Conservation (phyloP, 352 stramenopile genomes). For the Globisporangium abappressorium region DNA sequence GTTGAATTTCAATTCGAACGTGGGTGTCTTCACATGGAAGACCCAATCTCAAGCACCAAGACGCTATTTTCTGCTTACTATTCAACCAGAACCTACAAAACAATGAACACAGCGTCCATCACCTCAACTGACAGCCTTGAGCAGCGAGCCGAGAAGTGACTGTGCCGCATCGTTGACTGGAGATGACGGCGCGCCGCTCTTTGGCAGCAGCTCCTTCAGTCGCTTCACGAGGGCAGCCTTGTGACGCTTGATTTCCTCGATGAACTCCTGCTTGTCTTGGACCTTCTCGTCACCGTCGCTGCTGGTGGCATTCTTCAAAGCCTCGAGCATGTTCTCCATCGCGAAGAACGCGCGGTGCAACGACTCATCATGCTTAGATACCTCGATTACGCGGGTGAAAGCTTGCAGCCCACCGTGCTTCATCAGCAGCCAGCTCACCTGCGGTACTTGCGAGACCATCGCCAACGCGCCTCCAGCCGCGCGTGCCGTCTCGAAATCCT, state of each 20-base stretch:
- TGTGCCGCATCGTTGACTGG: slow-evolving; percentile 48
- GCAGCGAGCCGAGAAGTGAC: slow-evolving; percentile 45
- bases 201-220: slow-evolving; percentile 29
- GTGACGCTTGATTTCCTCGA: slow-evolving; percentile 35
- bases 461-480: slow-evolving; percentile 92
- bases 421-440: slow-evolving; percentile 70
- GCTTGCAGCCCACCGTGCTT: slow-evolving; percentile 61
- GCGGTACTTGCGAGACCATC: slow-evolving; percentile 87
- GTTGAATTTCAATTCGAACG: background rate
- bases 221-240: slow-evolving; percentile 30
- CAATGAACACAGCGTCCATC: background rate
- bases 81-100: background rate
- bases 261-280: slow-evolving; percentile 46
- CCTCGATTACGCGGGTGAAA: slow-evolving; percentile 51
- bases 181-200: slow-evolving; percentile 20
- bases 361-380: slow-evolving; percentile 58
- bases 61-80: background rate
- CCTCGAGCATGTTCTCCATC: slow-evolving; percentile 71
- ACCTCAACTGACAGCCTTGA: slow-evolving; percentile 18
- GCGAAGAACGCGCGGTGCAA: slow-evolving; percentile 73
- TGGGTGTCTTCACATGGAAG: background rate
- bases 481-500: slow-evolving; percentile 90
- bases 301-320: slow-evolving; percentile 18
- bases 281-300: slow-evolving; percentile 25
- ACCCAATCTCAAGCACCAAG: background rate